A percentile compares a stretch with the other conserved stretches of the same genome.
Conservation (phyloP, 163 green algal genomes). For the Chlorella variabilis region DNA sequence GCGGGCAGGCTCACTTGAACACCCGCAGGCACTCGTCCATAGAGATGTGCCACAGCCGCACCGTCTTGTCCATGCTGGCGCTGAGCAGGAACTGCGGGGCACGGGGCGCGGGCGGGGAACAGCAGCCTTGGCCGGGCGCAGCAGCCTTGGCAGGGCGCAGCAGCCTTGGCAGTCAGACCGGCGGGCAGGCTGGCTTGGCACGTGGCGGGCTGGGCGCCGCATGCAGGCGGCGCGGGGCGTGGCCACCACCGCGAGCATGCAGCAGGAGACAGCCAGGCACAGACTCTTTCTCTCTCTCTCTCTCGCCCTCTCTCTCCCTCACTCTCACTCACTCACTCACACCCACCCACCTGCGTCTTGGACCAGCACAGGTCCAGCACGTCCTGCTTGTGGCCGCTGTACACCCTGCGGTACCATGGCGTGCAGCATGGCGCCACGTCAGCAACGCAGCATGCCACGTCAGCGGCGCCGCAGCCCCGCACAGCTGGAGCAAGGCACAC, state of each 20-base stretch:
- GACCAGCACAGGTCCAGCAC: constrained; percentile 94
- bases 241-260: too few relatives aligned
- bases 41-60: constrained; percentile 91
- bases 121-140: background rate
- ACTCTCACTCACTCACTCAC: too few relatives aligned
- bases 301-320: too few relatives aligned
- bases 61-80: constrained; percentile 88
- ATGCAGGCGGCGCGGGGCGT: too few relatives aligned
- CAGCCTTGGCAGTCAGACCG: background rate
- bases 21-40: constrained; percentile 85
- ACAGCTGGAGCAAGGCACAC: background rate
- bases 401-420: constrained; percentile 16
- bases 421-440: background rate
- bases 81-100: constrained; percentile 80
- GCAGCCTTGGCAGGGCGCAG: constrained; percentile 20
- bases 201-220: too few relatives aligned
- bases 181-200: too few relatives aligned
- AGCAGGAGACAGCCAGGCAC: too few relatives aligned
- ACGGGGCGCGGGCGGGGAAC: constrained; percentile 20
- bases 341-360: constrained; percentile 38
- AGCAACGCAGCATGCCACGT: background rate
- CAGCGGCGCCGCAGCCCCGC: too few relatives aligned
- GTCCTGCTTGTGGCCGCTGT: constrained; percentile 66
- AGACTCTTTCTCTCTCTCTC: too few relatives aligned
- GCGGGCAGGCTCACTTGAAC: constrained; percentile 67